phyloP scores from a whole-genome alignment of 768 basidiomycete species.

The Boletus rufocinnamomeus region DNA sequence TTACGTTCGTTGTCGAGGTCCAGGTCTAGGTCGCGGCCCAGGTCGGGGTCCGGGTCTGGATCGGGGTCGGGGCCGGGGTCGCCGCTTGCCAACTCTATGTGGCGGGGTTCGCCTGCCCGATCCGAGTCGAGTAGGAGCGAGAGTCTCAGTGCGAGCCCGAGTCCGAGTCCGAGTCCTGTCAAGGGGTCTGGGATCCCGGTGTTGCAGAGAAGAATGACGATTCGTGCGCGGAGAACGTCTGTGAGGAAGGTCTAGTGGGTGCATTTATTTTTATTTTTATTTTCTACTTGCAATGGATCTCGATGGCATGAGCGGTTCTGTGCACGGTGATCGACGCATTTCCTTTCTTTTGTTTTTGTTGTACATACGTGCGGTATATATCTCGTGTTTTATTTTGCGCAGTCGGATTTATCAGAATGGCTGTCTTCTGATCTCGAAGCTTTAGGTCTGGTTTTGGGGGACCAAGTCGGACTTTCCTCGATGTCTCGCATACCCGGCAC shows the following conservation, averaged over 20 bases:
- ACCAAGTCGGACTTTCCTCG: too few relatives aligned
- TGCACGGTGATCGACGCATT: background rate
- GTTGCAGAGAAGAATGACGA: slow-evolving; percentile 31
- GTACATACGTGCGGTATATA: background rate
- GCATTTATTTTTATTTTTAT: too few relatives aligned
- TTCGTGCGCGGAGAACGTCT: slow-evolving; percentile 25
- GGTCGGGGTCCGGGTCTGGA: background rate
- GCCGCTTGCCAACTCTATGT: slow-evolving; percentile 2
- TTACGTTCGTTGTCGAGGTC: slow-evolving; percentile 19
- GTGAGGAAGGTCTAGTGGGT: slow-evolving; percentile 20
- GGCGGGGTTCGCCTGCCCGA: slow-evolving; percentile 22
- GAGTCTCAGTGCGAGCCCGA: slow-evolving; percentile 1
- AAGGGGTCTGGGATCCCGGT: slow-evolving; percentile 33
- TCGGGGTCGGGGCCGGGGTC: slow-evolving; percentile 6
- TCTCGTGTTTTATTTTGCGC: background rate
- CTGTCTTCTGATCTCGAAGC: too few relatives aligned
- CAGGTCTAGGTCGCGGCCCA: slow-evolving; percentile 1
- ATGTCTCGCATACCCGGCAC: too few relatives aligned
- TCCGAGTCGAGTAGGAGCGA: slow-evolving; percentile 23
- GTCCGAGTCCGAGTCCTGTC: slow-evolving; percentile 23
- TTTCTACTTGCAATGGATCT: background rate
- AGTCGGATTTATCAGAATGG: too few relatives aligned
- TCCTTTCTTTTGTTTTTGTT: background rate
- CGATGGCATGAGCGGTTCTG: background rate
- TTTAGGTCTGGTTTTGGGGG: too few relatives aligned